Conservation (phyloP, 306 rosid genomes). For the Cucumis melo region DNA sequence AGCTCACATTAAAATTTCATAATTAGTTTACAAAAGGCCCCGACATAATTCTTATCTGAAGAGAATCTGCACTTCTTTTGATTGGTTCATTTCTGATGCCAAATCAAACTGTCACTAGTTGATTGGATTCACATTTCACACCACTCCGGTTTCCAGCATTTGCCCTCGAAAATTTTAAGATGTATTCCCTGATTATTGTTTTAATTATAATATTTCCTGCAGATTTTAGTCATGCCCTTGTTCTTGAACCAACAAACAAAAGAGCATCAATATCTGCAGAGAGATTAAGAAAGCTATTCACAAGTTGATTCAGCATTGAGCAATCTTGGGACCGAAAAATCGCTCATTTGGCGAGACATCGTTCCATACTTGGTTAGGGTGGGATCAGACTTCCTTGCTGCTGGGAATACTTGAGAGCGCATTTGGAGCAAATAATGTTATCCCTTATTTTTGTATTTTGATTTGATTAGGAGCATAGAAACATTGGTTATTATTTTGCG, state of each 20-base stretch:
- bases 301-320: constrained; percentile 17
- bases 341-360: background rate
- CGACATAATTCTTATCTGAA: background rate
- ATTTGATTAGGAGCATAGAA: background rate
- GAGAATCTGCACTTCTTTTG: background rate
- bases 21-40: background rate
- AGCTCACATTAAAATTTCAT: background rate
- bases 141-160: background rate
- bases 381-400: background rate
- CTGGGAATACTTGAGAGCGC: background rate
- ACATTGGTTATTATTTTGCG: background rate
- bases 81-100: background rate
- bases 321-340: background rate
- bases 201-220: constrained; percentile 22
- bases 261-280: constrained; percentile 75
- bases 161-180: background rate
- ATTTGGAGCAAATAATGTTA: background rate
- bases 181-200: background rate
- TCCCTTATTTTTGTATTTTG: background rate
- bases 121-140: background rate
- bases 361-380: background rate
- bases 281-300: constrained; percentile 59
- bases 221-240: constrained; percentile 79
- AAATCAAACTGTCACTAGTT: background rate
- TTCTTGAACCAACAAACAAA: constrained; percentile 96